phyloP scores from a whole-genome alignment of 2,329 filamentous ascomycete species.

The Calonectria montana region DNA sequence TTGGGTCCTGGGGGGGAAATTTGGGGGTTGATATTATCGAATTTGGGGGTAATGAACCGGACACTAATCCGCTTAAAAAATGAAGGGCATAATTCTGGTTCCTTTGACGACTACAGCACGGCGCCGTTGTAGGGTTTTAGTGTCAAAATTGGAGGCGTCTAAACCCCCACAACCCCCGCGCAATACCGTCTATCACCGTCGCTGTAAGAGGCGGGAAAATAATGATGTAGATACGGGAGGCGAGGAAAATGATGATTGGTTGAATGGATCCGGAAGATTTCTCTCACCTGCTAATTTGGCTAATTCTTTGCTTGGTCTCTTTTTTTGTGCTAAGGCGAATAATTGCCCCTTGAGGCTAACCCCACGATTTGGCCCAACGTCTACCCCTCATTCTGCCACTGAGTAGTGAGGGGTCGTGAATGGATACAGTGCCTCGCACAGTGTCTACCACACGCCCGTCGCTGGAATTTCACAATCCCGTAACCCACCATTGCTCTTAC shows the following conservation, averaged over 20 bases:
- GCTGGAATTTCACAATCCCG: no score
- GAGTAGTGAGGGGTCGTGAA: background rate
- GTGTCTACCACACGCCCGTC: background rate
- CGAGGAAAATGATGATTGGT: background rate
- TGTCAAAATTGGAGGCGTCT: background rate
- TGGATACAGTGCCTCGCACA: background rate
- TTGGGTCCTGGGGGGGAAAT: background rate
- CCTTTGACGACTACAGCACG: background rate
- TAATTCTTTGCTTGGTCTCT: background rate
- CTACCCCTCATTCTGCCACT: background rate
- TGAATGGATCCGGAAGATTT: background rate
- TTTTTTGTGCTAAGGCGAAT: background rate
- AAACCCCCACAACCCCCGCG: constrained; percentile 13
- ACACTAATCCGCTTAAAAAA: background rate
- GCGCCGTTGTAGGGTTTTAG: background rate
- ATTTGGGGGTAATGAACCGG: constrained; percentile 7
- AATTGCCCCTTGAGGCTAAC: background rate
- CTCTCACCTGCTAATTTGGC: background rate
- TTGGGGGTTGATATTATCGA: constrained; percentile 14
- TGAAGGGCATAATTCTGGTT: background rate
- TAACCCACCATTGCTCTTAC: no score
- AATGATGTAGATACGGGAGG: background rate
- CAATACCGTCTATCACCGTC: constrained; percentile 19
- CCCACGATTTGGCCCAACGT: background rate
- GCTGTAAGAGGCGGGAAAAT: constrained; percentile 1